Evolutionary conservation across 768 basidiomycete genomes (phyloP).

Genomic region (Suillus brevipes): DNA sequence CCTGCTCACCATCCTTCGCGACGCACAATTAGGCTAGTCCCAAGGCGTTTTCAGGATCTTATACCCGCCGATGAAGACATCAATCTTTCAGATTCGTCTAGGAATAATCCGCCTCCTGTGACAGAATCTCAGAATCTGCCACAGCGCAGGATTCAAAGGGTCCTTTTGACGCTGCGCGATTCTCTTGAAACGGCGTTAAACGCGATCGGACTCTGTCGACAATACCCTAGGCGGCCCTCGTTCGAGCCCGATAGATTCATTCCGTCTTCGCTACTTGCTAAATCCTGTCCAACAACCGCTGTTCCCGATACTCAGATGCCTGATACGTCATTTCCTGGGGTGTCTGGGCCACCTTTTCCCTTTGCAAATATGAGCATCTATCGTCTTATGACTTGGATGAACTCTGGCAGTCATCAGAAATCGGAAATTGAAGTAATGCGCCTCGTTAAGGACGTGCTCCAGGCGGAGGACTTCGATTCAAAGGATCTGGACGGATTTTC

Average conservation of each 20-base stretch:
- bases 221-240: neutral
- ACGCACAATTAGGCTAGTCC: no score
- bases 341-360: neutral
- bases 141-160: no score
- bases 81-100: no score
- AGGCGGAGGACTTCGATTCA: constrained; percentile 3
- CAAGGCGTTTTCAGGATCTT: no score
- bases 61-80: no score
- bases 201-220: neutral
- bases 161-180: no score
- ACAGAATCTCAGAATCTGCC: no score
- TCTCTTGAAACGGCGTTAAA: no score
- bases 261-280: neutral
- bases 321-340: neutral
- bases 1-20: no score
- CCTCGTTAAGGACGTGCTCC: constrained; percentile 10
- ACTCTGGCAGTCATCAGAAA: neutral
- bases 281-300: neutral
- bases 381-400: neutral
- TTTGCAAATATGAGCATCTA: constrained; percentile 16
- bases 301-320: neutral
- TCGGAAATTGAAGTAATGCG: neutral
- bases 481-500: constrained; percentile 8
- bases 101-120: no score
- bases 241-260: neutral